Evolutionary conservation across 768 basidiomycete species (phyloP).

Genomic region (Mycena vitilis): DNA sequence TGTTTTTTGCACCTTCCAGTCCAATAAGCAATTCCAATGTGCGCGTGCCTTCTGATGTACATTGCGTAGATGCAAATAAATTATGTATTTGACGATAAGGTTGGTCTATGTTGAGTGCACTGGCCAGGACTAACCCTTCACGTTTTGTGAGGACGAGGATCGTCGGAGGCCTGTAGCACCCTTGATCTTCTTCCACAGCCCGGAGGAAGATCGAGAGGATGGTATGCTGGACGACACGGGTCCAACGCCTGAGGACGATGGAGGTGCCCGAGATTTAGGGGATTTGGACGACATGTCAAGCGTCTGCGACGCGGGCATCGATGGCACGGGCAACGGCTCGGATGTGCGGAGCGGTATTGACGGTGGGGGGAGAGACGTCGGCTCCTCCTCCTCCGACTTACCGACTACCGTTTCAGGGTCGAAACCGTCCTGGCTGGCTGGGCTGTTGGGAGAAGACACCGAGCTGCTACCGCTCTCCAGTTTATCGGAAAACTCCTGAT

Average conservation of each 20-base stretch:
- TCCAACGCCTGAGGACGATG: neutral
- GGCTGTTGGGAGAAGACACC: conserved; percentile 12
- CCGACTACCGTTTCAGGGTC: neutral
- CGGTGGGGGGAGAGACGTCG: conserved; percentile 9
- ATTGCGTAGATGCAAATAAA: conserved; percentile 12
- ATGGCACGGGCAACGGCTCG: neutral
- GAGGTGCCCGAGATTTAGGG: neutral
- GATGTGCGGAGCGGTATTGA: conserved; percentile 2
- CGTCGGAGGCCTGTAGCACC: conserved; percentile 27
- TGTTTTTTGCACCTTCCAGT: conserved; percentile 23
- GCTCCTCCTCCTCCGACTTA: neutral
- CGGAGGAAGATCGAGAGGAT: conserved; percentile 30
- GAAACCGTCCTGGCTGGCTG: neutral
- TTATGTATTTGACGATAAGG: neutral
- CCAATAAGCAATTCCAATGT: conserved; percentile 13
- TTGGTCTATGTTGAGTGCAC: neutral
- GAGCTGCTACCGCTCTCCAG: conserved; percentile 12
- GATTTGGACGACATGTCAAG: conserved; percentile 26
- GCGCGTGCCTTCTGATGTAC: conserved; percentile 8
- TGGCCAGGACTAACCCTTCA: neutral
- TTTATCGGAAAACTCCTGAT: conserved; percentile 14
- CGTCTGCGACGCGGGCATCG: conserved; percentile 1
- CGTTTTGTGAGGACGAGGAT: conserved; percentile 5
- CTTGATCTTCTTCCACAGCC: conserved; percentile 53
- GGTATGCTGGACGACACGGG: conserved; percentile 21